Evolutionary conservation across 208 protist species (phyloP), one percentile per base, ranked within the genome.

Genomic region (Wallacemonas collosoma): DNA sequence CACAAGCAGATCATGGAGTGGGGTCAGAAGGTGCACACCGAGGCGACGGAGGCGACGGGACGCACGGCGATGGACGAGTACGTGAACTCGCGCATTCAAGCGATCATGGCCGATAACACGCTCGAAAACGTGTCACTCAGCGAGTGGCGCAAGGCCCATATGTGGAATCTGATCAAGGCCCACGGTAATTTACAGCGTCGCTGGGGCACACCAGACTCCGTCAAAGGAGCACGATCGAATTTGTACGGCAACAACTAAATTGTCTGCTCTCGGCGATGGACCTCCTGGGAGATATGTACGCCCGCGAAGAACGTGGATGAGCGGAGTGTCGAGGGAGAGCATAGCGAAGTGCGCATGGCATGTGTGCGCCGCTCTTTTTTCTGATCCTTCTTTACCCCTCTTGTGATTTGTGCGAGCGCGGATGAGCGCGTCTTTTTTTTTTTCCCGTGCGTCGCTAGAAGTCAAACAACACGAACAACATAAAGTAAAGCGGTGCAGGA

Each of bases 81-180:
- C 51, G 85, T 96, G 8, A 93, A 94, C 77, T 86, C 81, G 14
- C 88, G 91, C 58, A 89, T 96, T 43, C 91, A 96, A 71, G 81
- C 87, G n/a, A 93, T 96, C 77, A 90, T 96, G 66, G 91, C 91
- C 11, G 83, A 96, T 75, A 93, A 96, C 73, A 96, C 91, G 12
- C 81, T 96, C 12, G 91, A 96, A 78, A 93, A 93, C 44, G 76
- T 85, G n/a, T 84, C 89, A 2, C 72, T 96, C 15, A 86, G 80
- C 66, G 86, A 96, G 67, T 96, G 91, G 89, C 84, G 91, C 39
- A 79, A 79, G 58, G 72, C 77, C 12, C 91, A 96, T 72, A 96
- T 96, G 81, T 94, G 91, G 87, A 91, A 90, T 63, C 54, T 96
- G 15, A 77, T 96, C 66, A 96, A 94, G 81, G 64, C 81, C 7